Percentiles rank a stretch among this genome's conserved stretches.
Evolutionary conservation across 2,329 filamentous ascomycete species (phyloP).

Genomic region (Thelonectria olida): DNA sequence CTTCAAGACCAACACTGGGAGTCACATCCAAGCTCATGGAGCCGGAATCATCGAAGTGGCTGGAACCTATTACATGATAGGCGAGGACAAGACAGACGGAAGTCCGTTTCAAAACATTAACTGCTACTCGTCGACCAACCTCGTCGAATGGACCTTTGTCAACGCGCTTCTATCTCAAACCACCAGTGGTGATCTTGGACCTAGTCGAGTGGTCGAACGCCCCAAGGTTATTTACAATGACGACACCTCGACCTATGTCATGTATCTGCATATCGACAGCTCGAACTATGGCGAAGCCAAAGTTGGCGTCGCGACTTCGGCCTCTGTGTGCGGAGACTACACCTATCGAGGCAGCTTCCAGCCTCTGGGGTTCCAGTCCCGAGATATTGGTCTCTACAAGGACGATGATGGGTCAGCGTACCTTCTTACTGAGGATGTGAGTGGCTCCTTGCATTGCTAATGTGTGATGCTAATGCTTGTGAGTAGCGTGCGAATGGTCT

Average conservation of each 20-base stretch:
- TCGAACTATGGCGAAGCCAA: conserved; percentile 69
- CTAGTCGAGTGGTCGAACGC: conserved; percentile 70
- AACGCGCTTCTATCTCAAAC: conserved; percentile 66
- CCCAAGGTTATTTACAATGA: conserved; percentile 76
- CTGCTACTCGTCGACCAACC: conserved; percentile 71
- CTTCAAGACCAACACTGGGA: conserved; percentile 53
- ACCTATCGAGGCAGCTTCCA: conserved; percentile 47
- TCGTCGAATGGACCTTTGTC: conserved; percentile 71
- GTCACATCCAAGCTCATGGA: conserved; percentile 73
- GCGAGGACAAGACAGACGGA: conserved; percentile 75
- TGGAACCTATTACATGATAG: conserved; percentile 72
- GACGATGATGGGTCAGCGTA: conserved; percentile 70
- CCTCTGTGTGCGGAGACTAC: conserved; percentile 69
- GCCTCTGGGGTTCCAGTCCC: conserved; percentile 49
- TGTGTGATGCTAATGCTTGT: background rate
- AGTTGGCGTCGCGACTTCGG: conserved; percentile 69
- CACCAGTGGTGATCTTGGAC: conserved; percentile 63
- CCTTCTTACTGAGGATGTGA: conserved; percentile 69
- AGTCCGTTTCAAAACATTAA: conserved; percentile 71
- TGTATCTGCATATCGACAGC: conserved; percentile 75
- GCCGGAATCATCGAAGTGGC: conserved; percentile 66
- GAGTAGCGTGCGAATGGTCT: conserved; percentile 63
- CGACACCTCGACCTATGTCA: conserved; percentile 69
- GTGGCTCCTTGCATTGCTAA: conserved; percentile 23
- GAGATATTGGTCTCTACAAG: conserved; percentile 69